Evolutionary conservation across 192 early-diverging fungal species (phyloP), one percentile per base, ranked within the genome.

Genomic region (Bifiguratus adelaidae): DNA sequence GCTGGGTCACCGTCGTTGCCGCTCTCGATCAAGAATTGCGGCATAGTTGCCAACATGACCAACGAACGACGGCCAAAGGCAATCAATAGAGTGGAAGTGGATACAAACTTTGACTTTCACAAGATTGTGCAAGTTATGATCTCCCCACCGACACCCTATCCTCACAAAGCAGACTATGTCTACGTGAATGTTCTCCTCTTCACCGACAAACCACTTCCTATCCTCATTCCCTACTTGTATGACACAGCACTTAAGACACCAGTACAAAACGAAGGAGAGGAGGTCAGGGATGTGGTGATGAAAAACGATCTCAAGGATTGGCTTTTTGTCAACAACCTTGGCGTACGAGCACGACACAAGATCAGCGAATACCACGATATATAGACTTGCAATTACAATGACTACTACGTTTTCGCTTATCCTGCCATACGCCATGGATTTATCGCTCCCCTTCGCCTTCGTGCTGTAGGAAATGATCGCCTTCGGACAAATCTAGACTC

Each of bases 271-370:
- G 52, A 62, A 4, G 44, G 58, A 6, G 50, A 56, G 12, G 46
- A 52, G 1, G 29, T 36, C 24, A 47, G 37, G 45, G 42, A 52
- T 36, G 51, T 72, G 35, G 45, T 33, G 13, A 52, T 77, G 30
- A 73, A 73, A 43, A 78, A 76, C 33, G 73, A 78, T 48, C 53
- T 78, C 3, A 67, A 53, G n/a, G 76, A 78, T 18, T 78, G 62
- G 55, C 46, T 78, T 18, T 50, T 78, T 3, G 66, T 78, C 45
- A 78, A 78, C 45, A 30, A 65, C 15, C 53, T 59, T 16, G 70
- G 71, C 13, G 41, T 56, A 24, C 62, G 76, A 13, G 60, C 64
- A 8, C 45, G 70, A 32, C 63, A 69, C 19, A 61, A 67, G 2
- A 68, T 78, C 9, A 58, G 70, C 30, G 76, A 78, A 38, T 78